Evolutionary conservation across 2,329 filamentous ascomycete genomes (phyloP).

Genomic region (Corinectria fuckeliana): DNA sequence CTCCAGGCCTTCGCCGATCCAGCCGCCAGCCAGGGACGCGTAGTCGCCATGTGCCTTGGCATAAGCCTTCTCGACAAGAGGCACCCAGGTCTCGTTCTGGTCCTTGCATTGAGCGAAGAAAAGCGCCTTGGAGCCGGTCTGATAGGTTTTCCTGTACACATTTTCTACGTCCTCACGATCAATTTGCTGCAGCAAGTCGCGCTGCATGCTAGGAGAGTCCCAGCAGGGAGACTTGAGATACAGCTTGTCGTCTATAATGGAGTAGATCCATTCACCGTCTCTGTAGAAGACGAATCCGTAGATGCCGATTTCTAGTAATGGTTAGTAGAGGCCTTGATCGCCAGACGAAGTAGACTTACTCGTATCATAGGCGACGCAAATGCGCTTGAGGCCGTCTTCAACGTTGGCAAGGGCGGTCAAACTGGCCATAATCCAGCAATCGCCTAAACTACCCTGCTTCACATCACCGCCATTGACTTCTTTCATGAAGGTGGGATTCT

Average conservation of each 20-base stretch:
- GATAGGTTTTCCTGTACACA: slow-evolving; percentile 73
- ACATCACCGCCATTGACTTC: slow-evolving; percentile 75
- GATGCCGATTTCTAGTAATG: slow-evolving; percentile 66
- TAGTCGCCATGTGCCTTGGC: slow-evolving; percentile 86
- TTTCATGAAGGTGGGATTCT: slow-evolving; percentile 71
- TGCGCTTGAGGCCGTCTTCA: slow-evolving; percentile 70
- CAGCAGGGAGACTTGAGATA: slow-evolving; percentile 84
- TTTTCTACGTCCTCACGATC: slow-evolving; percentile 76
- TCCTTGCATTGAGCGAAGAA: slow-evolving; percentile 80
- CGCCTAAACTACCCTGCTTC: slow-evolving; percentile 78
- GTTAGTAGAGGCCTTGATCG: slow-evolving; percentile 11
- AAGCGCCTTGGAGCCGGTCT: slow-evolving; percentile 77
- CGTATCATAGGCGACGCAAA: slow-evolving; percentile 78
- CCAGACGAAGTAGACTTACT: slow-evolving; percentile 45
- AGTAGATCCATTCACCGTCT: slow-evolving; percentile 91
- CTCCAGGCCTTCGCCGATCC: slow-evolving; percentile 66
- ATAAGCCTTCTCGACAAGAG: slow-evolving; percentile 81
- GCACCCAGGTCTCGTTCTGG: slow-evolving; percentile 83
- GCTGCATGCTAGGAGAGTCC: slow-evolving; percentile 78
- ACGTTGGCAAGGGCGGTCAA: slow-evolving; percentile 79
- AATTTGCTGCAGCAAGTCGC: slow-evolving; percentile 76
- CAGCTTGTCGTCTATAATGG: slow-evolving; percentile 89
- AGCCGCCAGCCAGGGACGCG: slow-evolving; percentile 72
- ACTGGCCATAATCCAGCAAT: slow-evolving; percentile 84
- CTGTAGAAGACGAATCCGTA: slow-evolving; percentile 90